Evolutionary conservation across 2,329 filamentous ascomycete species (phyloP).

Genomic region (Zymoseptoria crescenta): DNA sequence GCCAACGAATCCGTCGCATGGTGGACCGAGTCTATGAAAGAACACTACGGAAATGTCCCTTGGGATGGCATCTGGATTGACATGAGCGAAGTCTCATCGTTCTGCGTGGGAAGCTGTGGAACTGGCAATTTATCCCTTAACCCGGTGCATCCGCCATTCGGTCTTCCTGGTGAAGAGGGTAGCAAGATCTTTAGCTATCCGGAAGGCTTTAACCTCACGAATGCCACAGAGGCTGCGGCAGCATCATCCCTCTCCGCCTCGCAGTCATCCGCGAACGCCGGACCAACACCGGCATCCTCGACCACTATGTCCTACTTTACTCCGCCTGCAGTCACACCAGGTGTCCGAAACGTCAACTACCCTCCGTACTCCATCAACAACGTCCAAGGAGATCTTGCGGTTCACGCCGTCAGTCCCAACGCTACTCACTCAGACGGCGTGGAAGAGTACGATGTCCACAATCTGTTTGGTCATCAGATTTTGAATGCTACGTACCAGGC

Average conservation of each 20-base stretch:
- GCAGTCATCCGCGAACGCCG: conserved; percentile 39
- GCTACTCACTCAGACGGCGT: conserved; percentile 67
- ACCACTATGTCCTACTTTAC: conserved; percentile 16
- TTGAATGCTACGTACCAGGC: conserved; percentile 69
- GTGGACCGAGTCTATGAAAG: conserved; percentile 49
- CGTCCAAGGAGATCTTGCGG: conserved; percentile 61
- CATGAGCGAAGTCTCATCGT: conserved; percentile 55
- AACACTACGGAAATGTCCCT: conserved; percentile 46
- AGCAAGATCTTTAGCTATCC: conserved; percentile 53
- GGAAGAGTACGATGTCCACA: conserved; percentile 76
- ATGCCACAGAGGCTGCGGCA: conserved; percentile 57
- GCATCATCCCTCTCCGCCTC: conserved; percentile 48
- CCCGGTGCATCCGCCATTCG: conserved; percentile 59
- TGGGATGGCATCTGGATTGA: conserved; percentile 54
- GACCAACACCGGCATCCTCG: conserved; percentile 16
- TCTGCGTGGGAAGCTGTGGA: conserved; percentile 67
- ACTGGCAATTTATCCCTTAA: conserved; percentile 57
- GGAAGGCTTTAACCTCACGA: conserved; percentile 62
- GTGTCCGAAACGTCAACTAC: conserved; percentile 24
- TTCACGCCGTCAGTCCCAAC: conserved; percentile 67
- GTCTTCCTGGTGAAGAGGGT: conserved; percentile 56
- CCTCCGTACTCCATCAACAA: conserved; percentile 29
- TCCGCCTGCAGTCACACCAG: conserved; percentile 19
- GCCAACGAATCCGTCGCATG: conserved; percentile 51
- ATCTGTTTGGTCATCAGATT: conserved; percentile 67